Evolutionary conservation across 2,329 filamentous ascomycete genomes (phyloP).

Genomic region (Apiospora arundinis): DNA sequence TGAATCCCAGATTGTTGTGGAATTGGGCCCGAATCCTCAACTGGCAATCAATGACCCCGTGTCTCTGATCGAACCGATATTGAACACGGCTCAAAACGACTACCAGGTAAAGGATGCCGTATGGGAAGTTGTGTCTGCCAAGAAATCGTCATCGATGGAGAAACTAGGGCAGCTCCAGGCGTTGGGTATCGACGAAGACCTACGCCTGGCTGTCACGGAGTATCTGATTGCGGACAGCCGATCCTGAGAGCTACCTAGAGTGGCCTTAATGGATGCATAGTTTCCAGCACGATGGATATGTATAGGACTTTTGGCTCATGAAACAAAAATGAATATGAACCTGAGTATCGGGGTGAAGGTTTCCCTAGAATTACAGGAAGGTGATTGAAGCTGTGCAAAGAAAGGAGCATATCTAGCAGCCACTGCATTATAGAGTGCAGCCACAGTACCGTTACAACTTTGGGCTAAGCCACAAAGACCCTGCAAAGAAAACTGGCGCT

Average conservation of each 20-base stretch:
- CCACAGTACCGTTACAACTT: background rate
- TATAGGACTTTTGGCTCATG: no score
- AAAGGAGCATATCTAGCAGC: background rate
- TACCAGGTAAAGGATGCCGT: conserved; percentile 20
- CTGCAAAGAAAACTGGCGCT: conserved; percentile 13
- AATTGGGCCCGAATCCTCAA: conserved; percentile 20
- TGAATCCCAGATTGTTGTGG: background rate
- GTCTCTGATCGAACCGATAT: conserved; percentile 16
- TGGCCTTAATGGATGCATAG: background rate
- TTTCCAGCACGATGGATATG: background rate
- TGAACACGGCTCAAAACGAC: conserved; percentile 17
- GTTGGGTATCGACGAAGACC: conserved; percentile 15
- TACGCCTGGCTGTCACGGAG: conserved; percentile 15
- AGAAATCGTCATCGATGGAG: background rate
- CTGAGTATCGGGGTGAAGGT: no score
- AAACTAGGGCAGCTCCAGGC: conserved; percentile 19
- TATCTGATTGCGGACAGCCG: conserved; percentile 10
- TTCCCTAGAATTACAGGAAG: no score
- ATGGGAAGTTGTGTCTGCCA: conserved; percentile 14
- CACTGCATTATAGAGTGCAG: background rate
- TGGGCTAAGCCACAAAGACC: background rate
- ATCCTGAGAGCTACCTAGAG: background rate
- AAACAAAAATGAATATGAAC: no score
- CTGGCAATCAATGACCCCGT: conserved; percentile 7
- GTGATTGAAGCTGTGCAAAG: background rate